Evolutionary conservation across 2,329 filamentous ascomycete genomes (phyloP).

Genomic region (Ambrosiella xylebori): DNA sequence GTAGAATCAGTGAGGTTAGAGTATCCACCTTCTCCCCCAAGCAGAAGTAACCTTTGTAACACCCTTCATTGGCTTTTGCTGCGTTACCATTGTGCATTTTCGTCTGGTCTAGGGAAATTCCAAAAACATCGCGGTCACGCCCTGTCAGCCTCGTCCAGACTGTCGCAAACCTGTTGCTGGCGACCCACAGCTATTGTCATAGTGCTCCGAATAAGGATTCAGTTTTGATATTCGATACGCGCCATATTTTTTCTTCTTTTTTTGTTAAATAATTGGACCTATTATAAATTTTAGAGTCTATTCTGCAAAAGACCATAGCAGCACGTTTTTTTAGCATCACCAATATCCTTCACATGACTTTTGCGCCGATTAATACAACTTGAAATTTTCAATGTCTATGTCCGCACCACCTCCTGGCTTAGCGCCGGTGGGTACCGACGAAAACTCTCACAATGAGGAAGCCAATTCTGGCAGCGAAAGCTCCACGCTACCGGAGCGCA

Average conservation of each 20-base stretch:
- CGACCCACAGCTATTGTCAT: slow-evolving; percentile 21
- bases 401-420: slow-evolving; percentile 1
- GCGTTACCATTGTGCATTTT: neutral
- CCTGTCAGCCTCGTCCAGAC: slow-evolving; percentile 10
- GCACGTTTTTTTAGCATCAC: neutral
- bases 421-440: neutral
- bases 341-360: neutral
- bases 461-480: slow-evolving; percentile 18
- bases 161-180: slow-evolving; percentile 26
- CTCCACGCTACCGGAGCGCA: slow-evolving; percentile 27
- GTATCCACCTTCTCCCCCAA: neutral
- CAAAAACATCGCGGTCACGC: slow-evolving; percentile 3
- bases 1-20: slow-evolving; percentile 1
- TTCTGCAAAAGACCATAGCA: neutral
- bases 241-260: neutral
- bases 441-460: slow-evolving; percentile 15
- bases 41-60: neutral
- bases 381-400: slow-evolving; percentile 4
- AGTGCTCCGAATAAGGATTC: slow-evolving; percentile 14
- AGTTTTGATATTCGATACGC: slow-evolving; percentile 17
- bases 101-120: neutral
- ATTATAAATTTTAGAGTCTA: neutral
- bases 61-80: neutral
- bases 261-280: neutral
- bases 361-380: neutral